Conservation (phyloP, 164 flowering plant genomes). For the Protea cynaroides region DNA sequence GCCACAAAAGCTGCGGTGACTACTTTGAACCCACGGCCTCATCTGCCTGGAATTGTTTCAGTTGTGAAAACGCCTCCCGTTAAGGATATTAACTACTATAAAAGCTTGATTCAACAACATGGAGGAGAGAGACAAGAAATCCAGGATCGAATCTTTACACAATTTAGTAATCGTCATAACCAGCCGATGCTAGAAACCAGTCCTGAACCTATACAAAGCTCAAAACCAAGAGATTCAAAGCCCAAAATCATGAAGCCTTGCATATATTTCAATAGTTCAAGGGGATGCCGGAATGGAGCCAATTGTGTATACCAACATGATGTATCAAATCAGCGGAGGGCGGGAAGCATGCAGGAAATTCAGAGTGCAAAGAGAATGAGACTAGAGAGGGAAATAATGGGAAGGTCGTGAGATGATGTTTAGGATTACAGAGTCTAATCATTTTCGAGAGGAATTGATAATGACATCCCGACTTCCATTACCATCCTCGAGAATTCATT, state of each 20-base stretch:
- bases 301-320: slow-evolving; percentile 79
- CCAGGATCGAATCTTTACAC: slow-evolving; percentile 17
- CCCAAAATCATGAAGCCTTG: slow-evolving; percentile 74
- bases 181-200: slow-evolving; percentile 19
- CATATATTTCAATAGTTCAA: slow-evolving; percentile 64
- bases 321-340: slow-evolving; percentile 33
- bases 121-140: slow-evolving; percentile 62
- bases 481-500: too few species aligned
- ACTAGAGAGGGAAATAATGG: slow-evolving; percentile 65
- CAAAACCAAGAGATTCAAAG: slow-evolving; percentile 43
- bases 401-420: slow-evolving; percentile 16
- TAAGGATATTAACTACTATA: slow-evolving; percentile 69
- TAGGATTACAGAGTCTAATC: background rate
- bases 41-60: slow-evolving; percentile 18
- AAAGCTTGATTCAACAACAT: slow-evolving; percentile 88
- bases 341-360: slow-evolving; percentile 34
- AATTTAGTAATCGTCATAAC: slow-evolving; percentile 25
- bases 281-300: slow-evolving; percentile 85
- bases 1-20: slow-evolving; percentile 30
- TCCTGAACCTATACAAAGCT: slow-evolving; percentile 25
- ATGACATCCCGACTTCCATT: too few species aligned
- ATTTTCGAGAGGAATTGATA: background rate
- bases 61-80: slow-evolving; percentile 24
- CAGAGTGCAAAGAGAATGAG: slow-evolving; percentile 78
- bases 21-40: slow-evolving; percentile 18